Evolutionary conservation across 2,329 filamentous ascomycete species (phyloP).

Genomic region (Colletotrichum lini): DNA sequence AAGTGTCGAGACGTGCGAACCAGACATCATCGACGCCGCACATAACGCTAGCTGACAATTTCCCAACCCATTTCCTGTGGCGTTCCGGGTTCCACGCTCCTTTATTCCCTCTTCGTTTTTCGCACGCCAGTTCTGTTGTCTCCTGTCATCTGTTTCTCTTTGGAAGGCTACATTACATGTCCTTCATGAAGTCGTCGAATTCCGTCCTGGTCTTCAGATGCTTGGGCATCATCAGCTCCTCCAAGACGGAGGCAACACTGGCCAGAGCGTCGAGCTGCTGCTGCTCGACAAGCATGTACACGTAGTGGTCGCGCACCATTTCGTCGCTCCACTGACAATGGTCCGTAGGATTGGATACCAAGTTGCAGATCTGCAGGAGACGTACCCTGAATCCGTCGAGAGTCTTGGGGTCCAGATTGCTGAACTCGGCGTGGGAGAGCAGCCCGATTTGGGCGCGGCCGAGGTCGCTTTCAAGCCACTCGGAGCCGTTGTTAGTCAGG

Average conservation of each 20-base stretch:
- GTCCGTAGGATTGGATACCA: constrained; percentile 37
- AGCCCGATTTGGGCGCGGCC: constrained; percentile 23
- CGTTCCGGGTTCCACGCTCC: not conserved
- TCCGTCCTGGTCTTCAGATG: constrained; percentile 41
- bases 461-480: constrained; percentile 45
- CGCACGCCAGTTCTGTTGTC: not conserved
- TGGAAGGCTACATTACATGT: constrained; percentile 17
- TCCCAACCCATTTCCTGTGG: no score
- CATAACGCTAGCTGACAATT: not conserved
- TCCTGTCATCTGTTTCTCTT: not conserved
- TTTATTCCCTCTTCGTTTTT: not conserved
- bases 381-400: constrained; percentile 45
- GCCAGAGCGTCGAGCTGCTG: constrained; percentile 32
- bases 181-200: constrained; percentile 28
- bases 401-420: constrained; percentile 44
- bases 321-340: constrained; percentile 26
- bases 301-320: constrained; percentile 31
- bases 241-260: constrained; percentile 22
- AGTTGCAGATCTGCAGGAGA: constrained; percentile 44
- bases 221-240: constrained; percentile 25
- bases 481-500: constrained; percentile 45
- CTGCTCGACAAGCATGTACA: constrained; percentile 32
- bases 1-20: no score
- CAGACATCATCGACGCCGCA: not conserved
- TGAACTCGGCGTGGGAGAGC: constrained; percentile 45